A percentile compares a stretch with the other conserved stretches of the same genome.
Conservation (phyloP, 768 basidiomycete genomes). For the Brasilioporus rufonigricans region DNA sequence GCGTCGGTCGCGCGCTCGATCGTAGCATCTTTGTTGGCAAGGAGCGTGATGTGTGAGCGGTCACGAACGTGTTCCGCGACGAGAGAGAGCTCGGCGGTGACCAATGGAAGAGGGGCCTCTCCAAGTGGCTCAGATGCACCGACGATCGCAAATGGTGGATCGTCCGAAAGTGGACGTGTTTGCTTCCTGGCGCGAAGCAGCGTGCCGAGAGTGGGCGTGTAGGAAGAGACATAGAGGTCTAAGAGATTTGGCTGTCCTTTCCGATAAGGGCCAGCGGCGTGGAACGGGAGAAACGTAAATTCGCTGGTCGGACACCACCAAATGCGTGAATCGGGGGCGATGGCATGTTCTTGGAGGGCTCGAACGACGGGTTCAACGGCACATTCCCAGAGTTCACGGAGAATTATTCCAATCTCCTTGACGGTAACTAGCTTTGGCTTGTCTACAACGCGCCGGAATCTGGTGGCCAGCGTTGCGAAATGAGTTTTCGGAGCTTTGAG, state of each 20-base stretch:
- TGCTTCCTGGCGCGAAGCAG: conserved; percentile 9
- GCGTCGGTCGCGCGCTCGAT: not conserved
- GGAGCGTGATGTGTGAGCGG: not conserved
- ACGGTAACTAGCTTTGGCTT: not conserved
- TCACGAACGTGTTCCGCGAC: not conserved
- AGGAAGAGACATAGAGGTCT: conserved; percentile 21
- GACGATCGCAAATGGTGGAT: not conserved
- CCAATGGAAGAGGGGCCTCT: not conserved
- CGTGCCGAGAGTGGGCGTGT: conserved; percentile 21
- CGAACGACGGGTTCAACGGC: not conserved
- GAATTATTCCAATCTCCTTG: not conserved
- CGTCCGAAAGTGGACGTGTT: not conserved
- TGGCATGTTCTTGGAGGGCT: not conserved
- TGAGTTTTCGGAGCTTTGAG: not conserved
- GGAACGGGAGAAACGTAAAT: not conserved
- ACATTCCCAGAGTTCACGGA: not conserved
- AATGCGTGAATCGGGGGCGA: not conserved
- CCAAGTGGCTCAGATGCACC: conserved; percentile 1
- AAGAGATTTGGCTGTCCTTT: not conserved
- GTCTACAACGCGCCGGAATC: not conserved
- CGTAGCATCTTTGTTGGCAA: conserved; percentile 6
- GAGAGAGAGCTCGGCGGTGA: conserved; percentile 5
- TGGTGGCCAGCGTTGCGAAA: not conserved
- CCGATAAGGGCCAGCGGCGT: not conserved
- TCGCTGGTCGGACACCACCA: conserved; percentile 1